phyloP scores from a whole-genome alignment of 2,329 filamentous ascomycete species.

The Blumeria hordei region DNA sequence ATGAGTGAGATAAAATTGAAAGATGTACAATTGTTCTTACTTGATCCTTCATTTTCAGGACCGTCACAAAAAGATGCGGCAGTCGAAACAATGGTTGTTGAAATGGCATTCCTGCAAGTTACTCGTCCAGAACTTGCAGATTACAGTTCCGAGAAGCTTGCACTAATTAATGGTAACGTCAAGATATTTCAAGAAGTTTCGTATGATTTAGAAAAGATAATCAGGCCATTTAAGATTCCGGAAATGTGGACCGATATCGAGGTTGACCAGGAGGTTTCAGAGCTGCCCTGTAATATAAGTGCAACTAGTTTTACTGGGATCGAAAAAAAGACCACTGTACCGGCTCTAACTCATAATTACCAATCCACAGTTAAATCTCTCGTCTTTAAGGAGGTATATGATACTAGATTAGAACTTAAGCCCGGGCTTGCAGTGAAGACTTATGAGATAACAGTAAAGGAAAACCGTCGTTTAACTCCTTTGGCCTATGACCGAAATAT shows the following conservation, averaged over 20 bases:
- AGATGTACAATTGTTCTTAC: slow-evolving; percentile 43
- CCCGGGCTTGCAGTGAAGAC: slow-evolving; percentile 77
- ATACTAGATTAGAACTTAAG: slow-evolving; percentile 46
- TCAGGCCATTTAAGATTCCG: slow-evolving; percentile 53
- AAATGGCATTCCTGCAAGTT: slow-evolving; percentile 64
- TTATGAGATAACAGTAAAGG: slow-evolving; percentile 68
- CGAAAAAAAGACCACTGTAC: slow-evolving; percentile 50
- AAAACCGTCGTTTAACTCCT: slow-evolving; percentile 84
- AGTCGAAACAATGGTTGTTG: slow-evolving; percentile 41
- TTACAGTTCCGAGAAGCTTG: slow-evolving; percentile 41
- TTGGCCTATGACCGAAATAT: slow-evolving; percentile 87
- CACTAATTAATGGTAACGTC: slow-evolving; percentile 25
- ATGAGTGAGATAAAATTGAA: slow-evolving; percentile 49
- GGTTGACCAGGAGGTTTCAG: slow-evolving; percentile 26
- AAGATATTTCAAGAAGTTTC: slow-evolving; percentile 27
- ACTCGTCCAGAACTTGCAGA: slow-evolving; percentile 41
- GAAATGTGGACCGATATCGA: slow-evolving; percentile 56
- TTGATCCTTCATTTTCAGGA: slow-evolving; percentile 47
- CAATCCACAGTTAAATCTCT: slow-evolving; percentile 67
- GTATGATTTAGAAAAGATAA: slow-evolving; percentile 41
- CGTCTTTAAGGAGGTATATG: slow-evolving; percentile 84
- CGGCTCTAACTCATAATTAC: slow-evolving; percentile 50
- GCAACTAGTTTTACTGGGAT: slow-evolving; percentile 65
- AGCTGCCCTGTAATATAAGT: slow-evolving; percentile 39
- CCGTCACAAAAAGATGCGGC: slow-evolving; percentile 39